Percentiles rank a stretch among this genome's conserved stretches.
These are phyloP conservation scores for Petunia axillaris DNA, from an alignment of 257 asterid species.

Conservation along the genomic window DNA sequence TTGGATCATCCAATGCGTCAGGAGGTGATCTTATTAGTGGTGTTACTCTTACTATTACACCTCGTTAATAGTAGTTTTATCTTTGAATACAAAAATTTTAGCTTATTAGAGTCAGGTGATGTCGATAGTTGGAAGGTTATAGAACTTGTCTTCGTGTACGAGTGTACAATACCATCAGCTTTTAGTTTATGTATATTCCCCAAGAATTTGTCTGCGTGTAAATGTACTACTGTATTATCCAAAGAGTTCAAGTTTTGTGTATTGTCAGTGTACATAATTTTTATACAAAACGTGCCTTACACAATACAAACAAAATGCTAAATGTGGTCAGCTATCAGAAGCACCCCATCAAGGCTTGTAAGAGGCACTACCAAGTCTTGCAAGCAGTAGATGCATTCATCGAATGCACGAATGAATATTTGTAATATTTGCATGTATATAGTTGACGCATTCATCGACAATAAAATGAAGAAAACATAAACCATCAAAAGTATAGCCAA, in stretches of 20 bases:
- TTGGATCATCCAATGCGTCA: slow-evolving; percentile 40
- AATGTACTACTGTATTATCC: neutral
- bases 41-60: slow-evolving; percentile 47
- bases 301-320: neutral
- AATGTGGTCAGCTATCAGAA: neutral
- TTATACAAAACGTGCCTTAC: neutral
- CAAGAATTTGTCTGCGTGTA: neutral
- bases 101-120: neutral
- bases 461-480: neutral
- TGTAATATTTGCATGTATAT: neutral
- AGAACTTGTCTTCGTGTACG: neutral
- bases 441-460: neutral
- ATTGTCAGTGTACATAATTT: too few relatives aligned
- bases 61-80: slow-evolving; percentile 51
- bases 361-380: neutral
- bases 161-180: neutral
- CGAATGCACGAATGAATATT: too few relatives aligned
- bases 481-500: neutral
- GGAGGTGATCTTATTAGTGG: slow-evolving; percentile 72
- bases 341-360: neutral
- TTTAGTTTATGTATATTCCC: slow-evolving; percentile 19
- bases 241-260: too few relatives aligned
- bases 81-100: neutral
- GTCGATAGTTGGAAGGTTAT: neutral
- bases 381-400: too few relatives aligned